Conservation (phyloP, 768 basidiomycete species). For the Boletus sp. region DNA sequence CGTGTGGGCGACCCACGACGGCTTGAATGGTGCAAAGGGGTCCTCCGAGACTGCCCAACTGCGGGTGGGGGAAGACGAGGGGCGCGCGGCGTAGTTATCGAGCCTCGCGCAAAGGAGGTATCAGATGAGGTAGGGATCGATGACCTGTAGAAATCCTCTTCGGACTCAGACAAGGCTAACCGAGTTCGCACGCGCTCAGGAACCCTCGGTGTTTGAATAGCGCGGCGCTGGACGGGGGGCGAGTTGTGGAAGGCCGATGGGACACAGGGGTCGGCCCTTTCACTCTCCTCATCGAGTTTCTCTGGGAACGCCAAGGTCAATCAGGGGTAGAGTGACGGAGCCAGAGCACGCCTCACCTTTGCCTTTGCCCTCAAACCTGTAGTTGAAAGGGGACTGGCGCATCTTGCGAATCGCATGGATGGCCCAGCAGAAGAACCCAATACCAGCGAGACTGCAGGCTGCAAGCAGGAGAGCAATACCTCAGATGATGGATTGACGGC, state of each 20-base stretch:
- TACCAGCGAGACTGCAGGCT: conserved; percentile 17
- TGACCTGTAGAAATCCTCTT: neutral
- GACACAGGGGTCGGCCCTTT: conserved; percentile 2
- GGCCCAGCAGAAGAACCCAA: conserved; percentile 20
- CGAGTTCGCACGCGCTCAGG: conserved; percentile 12
- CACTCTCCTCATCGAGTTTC: neutral
- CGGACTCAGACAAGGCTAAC: neutral
- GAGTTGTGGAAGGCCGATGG: neutral
- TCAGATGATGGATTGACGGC: neutral
- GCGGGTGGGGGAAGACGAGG: conserved; percentile 1
- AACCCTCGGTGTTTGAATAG: conserved; percentile 1
- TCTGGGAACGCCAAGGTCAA: conserved; percentile 1
- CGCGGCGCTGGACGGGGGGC: neutral
- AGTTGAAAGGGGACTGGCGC: conserved; percentile 9
- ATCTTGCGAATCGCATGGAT: conserved; percentile 23
- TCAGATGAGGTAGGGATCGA: neutral
- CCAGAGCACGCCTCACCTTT: neutral
- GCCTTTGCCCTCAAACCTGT: neutral
- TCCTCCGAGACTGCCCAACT: neutral
- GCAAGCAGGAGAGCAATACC: neutral
- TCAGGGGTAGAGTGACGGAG: neutral
- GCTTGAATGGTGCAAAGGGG: neutral
- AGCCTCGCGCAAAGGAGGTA: neutral
- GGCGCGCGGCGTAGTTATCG: neutral
- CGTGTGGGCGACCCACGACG: neutral